These are phyloP conservation scores for Talaromyces sp. DNA, from an alignment of 2,329 filamentous ascomycete genomes.

Conservation along the genomic window DNA sequence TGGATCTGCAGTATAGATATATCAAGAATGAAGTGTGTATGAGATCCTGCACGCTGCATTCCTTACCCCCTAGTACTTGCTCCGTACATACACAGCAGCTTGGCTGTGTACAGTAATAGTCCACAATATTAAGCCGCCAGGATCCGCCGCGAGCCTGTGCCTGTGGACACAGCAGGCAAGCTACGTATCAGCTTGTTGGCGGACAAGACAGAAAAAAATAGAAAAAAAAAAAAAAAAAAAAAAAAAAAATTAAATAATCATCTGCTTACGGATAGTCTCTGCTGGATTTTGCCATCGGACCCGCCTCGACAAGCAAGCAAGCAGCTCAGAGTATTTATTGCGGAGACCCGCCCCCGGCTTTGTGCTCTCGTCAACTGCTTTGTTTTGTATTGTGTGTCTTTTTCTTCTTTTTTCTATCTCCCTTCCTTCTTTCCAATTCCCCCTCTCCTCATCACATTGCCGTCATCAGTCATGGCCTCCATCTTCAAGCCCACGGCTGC, in stretches of 20 bases:
- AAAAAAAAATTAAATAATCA: neutral
- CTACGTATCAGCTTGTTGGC: neutral
- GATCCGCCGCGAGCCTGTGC: neutral
- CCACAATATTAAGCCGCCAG: neutral
- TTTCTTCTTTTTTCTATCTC: neutral
- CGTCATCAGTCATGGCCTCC: constrained; percentile 6
- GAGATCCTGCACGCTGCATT: neutral
- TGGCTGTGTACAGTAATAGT: neutral
- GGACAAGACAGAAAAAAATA: neutral
- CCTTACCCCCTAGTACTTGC: neutral
- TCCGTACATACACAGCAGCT: no score
- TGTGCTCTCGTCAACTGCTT: neutral
- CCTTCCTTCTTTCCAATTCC: neutral
- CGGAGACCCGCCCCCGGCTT: neutral
- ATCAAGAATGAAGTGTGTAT: neutral
- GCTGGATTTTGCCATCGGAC: constrained; percentile 7
- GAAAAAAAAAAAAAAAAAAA: neutral
- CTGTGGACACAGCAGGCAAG: constrained; percentile 1
- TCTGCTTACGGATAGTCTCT: neutral
- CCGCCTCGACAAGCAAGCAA: neutral
- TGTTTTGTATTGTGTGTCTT: no score
- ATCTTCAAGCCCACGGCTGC: constrained; percentile 26
- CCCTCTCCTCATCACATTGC: neutral
- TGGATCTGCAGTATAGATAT: no score
- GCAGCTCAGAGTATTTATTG: constrained; percentile 9